Conservation (phyloP, 2,329 filamentous ascomycete genomes). For the Aspergillus piperis region DNA sequence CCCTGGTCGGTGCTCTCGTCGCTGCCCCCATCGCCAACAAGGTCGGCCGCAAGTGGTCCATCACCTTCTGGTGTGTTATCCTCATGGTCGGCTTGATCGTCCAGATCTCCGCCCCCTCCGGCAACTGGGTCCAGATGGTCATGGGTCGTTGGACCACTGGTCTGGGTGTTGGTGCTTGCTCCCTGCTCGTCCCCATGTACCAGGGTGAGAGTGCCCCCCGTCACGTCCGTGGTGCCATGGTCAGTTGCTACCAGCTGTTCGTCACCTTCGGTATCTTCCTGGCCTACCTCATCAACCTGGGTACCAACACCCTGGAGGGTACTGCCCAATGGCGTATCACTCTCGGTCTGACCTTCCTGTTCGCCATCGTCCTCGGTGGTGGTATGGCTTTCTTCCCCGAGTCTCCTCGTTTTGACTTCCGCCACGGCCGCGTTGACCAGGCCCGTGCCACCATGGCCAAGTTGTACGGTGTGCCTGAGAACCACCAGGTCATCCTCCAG, state of each 20-base stretch:
- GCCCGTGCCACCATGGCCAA: constrained; percentile 56
- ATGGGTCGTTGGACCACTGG: constrained; percentile 48
- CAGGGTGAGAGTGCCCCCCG: constrained; percentile 49
- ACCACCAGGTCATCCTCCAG: constrained; percentile 55
- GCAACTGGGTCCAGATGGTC: constrained; percentile 46
- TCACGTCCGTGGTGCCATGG: constrained; percentile 50
- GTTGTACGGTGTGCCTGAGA: constrained; percentile 57
- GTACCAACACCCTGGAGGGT: constrained; percentile 38
- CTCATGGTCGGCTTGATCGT: constrained; percentile 46
- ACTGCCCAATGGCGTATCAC: constrained; percentile 54
- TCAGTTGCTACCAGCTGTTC: constrained; percentile 52
- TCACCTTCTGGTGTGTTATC: constrained; percentile 44
- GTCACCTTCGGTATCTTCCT: constrained; percentile 51
- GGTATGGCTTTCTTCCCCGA: constrained; percentile 61
- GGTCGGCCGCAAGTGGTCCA: constrained; percentile 47
- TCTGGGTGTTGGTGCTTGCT: constrained; percentile 48
- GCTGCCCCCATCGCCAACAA: constrained; percentile 46
- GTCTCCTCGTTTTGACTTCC: constrained; percentile 60
- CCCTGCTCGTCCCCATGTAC: constrained; percentile 50
- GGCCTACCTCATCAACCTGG: constrained; percentile 49
- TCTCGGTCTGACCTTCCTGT: constrained; percentile 61
- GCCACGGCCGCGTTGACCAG: constrained; percentile 54
- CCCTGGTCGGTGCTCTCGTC: constrained; percentile 43
- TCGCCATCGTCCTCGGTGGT: constrained; percentile 55
- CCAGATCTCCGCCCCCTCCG: constrained; percentile 43